These are phyloP conservation scores for Penicillium italicum DNA, from an alignment of 2,329 filamentous ascomycete species.

Conservation along the genomic window DNA sequence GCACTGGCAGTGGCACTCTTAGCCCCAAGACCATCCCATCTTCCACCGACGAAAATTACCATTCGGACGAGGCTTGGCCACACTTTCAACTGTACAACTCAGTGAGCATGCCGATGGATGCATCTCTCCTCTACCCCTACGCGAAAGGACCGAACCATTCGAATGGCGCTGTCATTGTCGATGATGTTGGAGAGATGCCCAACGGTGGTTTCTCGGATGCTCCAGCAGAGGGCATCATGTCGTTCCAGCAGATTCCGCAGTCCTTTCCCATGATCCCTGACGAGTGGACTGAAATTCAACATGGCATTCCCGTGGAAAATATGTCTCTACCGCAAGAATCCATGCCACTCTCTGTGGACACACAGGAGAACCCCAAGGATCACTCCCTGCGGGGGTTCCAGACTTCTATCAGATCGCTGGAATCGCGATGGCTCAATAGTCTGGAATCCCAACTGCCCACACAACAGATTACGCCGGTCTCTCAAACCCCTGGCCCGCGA, in stretches of 20 bases:
- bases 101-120: constrained; percentile 33
- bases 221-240: constrained; percentile 29
- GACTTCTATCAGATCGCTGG: constrained; percentile 29
- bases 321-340: constrained; percentile 15
- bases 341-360: constrained; percentile 17
- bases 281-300: constrained; percentile 26
- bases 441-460: constrained; percentile 35
- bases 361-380: constrained; percentile 24
- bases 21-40: constrained; percentile 38
- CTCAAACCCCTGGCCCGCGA: constrained; percentile 19
- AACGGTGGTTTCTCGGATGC: constrained; percentile 30
- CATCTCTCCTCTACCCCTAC: constrained; percentile 33
- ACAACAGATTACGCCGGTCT: constrained; percentile 26
- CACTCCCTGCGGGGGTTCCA: constrained; percentile 23
- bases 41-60: constrained; percentile 39
- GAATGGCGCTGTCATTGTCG: constrained; percentile 36
- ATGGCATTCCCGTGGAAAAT: constrained; percentile 15
- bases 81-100: constrained; percentile 38
- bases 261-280: constrained; percentile 30
- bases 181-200: constrained; percentile 32
- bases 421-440: constrained; percentile 34
- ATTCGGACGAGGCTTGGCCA: constrained; percentile 38
- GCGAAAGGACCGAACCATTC: constrained; percentile 27
- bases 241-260: constrained; percentile 31
- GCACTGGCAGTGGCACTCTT: constrained; percentile 35